Conservation (phyloP, 2,329 filamentous ascomycete species). For the Aureobasidium vineae region DNA sequence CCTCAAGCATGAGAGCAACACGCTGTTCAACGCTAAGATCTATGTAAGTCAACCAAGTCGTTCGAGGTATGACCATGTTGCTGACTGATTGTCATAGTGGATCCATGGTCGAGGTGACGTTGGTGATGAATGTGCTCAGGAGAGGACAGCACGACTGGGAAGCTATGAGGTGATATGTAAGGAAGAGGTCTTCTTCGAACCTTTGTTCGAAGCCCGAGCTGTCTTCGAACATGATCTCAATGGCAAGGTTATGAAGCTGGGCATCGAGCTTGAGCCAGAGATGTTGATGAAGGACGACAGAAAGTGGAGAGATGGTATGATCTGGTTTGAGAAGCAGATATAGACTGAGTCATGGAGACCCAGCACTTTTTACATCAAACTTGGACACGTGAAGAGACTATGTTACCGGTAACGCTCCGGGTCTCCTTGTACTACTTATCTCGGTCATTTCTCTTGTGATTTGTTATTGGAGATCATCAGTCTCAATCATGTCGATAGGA, state of each 20-base stretch:
- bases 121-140: not conserved
- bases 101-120: not conserved
- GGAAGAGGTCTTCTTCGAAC: not conserved
- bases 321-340: slow-evolving; percentile 29
- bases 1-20: not conserved
- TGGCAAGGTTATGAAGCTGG: not conserved
- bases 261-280: slow-evolving; percentile 25
- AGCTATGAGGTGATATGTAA: not conserved
- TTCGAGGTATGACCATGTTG: not conserved
- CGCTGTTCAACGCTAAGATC: not conserved
- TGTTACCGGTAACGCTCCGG: no score
- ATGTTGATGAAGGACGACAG: slow-evolving; percentile 22
- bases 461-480: no score
- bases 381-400: no score
- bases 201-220: not conserved
- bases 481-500: no score
- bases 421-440: no score
- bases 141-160: not conserved
- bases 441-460: no score
- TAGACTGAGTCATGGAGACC: not conserved
- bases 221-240: not conserved
- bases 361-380: no score
- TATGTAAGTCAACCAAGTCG: not conserved
- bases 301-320: slow-evolving; percentile 30
- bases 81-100: not conserved